Conservation (phyloP, 2,329 filamentous ascomycete genomes). For the Beauveria asiatica region DNA sequence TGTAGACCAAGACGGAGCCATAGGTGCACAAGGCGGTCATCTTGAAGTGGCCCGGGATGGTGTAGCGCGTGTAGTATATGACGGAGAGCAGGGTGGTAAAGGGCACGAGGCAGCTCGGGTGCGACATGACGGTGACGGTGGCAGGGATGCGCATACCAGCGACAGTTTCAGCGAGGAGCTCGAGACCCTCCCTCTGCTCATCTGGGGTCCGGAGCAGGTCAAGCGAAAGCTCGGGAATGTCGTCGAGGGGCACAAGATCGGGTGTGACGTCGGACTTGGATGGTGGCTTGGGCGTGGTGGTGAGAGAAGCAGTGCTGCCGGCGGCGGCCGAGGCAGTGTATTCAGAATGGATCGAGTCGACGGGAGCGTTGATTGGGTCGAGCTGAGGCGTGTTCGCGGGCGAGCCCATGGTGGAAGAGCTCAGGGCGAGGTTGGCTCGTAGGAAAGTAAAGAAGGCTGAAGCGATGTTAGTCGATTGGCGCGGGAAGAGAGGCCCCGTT, state of each 20-base stretch:
- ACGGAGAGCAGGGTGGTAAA: constrained; percentile 35
- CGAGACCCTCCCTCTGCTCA: constrained; percentile 60
- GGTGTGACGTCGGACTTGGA: constrained; percentile 25
- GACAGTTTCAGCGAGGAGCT: constrained; percentile 70
- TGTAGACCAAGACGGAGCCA: constrained; percentile 9
- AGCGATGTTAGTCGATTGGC: not conserved
- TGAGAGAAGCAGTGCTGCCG: constrained; percentile 36
- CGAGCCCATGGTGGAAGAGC: constrained; percentile 51
- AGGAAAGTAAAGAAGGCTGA: constrained; percentile 77
- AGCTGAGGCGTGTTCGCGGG: constrained; percentile 57
- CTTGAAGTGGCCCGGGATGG: constrained; percentile 8
- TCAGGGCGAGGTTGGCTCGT: constrained; percentile 68
- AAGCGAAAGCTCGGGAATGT: constrained; percentile 56
- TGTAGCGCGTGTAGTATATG: constrained; percentile 25
- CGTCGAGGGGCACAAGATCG: constrained; percentile 32
- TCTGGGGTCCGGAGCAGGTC: constrained; percentile 43
- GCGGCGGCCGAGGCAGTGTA: constrained; percentile 39
- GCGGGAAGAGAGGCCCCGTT: not conserved
- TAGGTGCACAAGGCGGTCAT: constrained; percentile 8
- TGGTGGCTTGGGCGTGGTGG: constrained; percentile 33
- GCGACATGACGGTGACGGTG: constrained; percentile 52
- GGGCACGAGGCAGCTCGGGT: constrained; percentile 46
- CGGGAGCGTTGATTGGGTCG: constrained; percentile 34
- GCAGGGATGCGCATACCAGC: constrained; percentile 71
- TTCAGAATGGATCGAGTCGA: constrained; percentile 22